Evolutionary conservation across 106 monocot species (phyloP), one percentile per base, ranked within the genome.

Genomic region (Hemerocallis citrina): DNA sequence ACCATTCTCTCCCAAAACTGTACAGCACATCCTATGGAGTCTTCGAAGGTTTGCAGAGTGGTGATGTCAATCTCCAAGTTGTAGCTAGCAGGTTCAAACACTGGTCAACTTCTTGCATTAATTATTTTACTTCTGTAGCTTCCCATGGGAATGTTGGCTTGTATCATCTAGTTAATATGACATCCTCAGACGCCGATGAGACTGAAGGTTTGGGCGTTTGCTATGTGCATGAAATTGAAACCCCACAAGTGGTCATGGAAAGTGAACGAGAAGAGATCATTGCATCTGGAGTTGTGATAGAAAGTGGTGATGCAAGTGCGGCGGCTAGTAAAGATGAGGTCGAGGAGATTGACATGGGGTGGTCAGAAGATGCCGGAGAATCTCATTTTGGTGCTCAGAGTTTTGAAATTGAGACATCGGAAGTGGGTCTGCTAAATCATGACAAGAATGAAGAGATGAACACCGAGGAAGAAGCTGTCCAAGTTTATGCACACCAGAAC

Each of bases 111-210:
- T 14, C 65, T 54, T 44, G 48, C 5, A 66, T 78, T 41, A 29
- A 58, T 21, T 48, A 62, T 36, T 42, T 70, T 25, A n/a, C n/a
- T n/a, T 42, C 59, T 40, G 7, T 47, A 44, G 30, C 44, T 29
- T 64, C 27, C 9, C 5, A 32, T 15, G 63, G 66, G 34, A 57
- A 74, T 47, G n/a, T 61, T 46, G 61, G 52, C 37, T 50, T 55
- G 13, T 33, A 66, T 52, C 36, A 21, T 57, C 22, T 65, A 7
- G 34, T 54, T 17, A 89, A 89, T 64, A 47, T 74, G 42, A 85
- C 72, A 36, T 49, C 60, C 28, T 17, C 34, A n/a, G 32, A 29
- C 37, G 36, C 43, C 28, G 64, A 64, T 37, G 59, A 74, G 24
- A n/a, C n/a, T 44, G 23, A 35, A 62, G 58, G 34, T 21, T 48